phyloP scores from a whole-genome alignment of 768 basidiomycete genomes.

The Gelatoporia subvermispora region DNA sequence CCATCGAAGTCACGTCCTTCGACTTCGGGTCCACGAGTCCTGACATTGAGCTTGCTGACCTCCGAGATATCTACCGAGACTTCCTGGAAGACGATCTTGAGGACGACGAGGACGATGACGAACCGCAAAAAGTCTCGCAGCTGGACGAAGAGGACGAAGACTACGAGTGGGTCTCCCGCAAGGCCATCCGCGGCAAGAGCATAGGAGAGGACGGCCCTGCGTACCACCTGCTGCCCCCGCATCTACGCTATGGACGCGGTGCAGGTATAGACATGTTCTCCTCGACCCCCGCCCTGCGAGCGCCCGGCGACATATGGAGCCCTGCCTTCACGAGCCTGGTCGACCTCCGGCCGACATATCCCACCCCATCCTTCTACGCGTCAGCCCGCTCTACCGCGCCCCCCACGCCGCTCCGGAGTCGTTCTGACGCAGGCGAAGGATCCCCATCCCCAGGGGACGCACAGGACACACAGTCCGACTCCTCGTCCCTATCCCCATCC shows the following conservation, averaged over 20 bases:
- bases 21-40: constrained; percentile 84
- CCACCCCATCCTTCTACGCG: constrained; percentile 20
- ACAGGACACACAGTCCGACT: constrained; percentile 2
- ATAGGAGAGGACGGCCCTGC: constrained; percentile 47
- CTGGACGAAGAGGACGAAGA: constrained; percentile 63
- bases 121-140: constrained; percentile 13
- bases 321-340: constrained; percentile 19
- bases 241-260: constrained; percentile 60
- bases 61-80: constrained; percentile 91
- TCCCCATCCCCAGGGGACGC: neutral
- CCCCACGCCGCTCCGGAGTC: neutral
- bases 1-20: constrained; percentile 78
- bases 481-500: constrained; percentile 8
- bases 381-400: constrained; percentile 12
- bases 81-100: constrained; percentile 79
- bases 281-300: constrained; percentile 44
- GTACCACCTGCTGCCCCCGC: constrained; percentile 69
- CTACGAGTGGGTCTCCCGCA: constrained; percentile 77
- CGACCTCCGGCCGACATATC: constrained; percentile 23
- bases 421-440: neutral
- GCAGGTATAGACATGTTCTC: constrained; percentile 55
- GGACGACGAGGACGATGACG: constrained; percentile 31
- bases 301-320: constrained; percentile 39
- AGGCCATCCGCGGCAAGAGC: constrained; percentile 48
- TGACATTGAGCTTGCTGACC: constrained; percentile 84